Evolutionary conservation across 768 basidiomycete species (phyloP).

Genomic region (Tricholomella constricta): DNA sequence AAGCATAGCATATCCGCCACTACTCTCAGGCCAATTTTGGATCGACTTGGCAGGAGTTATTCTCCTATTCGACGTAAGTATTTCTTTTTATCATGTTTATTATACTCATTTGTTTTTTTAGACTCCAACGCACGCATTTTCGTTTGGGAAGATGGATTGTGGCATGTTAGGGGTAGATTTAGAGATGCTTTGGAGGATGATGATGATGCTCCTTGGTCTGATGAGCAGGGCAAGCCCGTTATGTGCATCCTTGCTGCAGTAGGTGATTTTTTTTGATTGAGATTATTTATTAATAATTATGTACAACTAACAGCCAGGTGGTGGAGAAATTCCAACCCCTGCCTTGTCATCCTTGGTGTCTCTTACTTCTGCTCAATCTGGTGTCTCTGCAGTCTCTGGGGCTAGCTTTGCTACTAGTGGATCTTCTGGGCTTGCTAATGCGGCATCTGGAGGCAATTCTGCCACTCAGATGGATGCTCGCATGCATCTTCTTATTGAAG

Average conservation of each 20-base stretch:
- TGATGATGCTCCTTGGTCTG: background rate
- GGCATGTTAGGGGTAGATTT: background rate
- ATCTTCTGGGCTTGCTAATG: background rate
- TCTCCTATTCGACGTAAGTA: background rate
- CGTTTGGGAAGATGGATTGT: background rate
- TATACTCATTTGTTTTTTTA: background rate
- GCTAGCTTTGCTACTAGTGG: background rate
- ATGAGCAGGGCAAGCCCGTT: background rate
- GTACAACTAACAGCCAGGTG: too few relatives aligned
- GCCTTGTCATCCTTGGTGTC: background rate
- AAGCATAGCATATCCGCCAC: too few relatives aligned
- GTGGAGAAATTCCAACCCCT: too few relatives aligned
- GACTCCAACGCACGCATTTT: background rate
- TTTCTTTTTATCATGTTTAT: background rate
- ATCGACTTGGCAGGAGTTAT: background rate
- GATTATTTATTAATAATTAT: background rate
- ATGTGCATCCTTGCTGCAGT: background rate
- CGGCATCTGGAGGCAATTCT: too few relatives aligned
- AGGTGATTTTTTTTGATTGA: background rate
- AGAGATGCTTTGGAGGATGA: background rate
- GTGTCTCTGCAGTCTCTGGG: background rate
- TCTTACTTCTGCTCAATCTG: background rate
- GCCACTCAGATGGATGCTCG: too few relatives aligned
- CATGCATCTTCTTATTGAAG: too few relatives aligned
- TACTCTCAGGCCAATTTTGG: background rate